These are phyloP conservation scores for Coemansia sp. DNA, from an alignment of 192 early-diverging fungal species.

Conservation along the genomic window DNA sequence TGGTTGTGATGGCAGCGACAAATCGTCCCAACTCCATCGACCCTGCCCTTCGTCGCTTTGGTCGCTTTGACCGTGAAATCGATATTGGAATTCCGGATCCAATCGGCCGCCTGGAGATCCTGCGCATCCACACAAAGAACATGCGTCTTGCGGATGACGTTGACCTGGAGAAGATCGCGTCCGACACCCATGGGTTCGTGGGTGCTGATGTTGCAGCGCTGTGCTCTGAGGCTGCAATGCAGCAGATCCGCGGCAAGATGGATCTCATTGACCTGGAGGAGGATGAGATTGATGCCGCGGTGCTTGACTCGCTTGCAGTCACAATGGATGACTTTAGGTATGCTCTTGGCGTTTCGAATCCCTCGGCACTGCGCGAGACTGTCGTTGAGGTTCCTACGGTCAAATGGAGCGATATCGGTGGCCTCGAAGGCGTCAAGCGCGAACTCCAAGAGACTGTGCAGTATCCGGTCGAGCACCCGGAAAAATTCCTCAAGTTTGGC, in stretches of 20 bases:
- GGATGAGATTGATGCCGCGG: constrained; percentile 96
- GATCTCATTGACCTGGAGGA: constrained; percentile 97
- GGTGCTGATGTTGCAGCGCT: constrained; percentile 96
- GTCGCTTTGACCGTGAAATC: constrained; percentile 98
- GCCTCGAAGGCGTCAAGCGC: constrained; percentile 95
- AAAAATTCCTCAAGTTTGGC: constrained; percentile 99
- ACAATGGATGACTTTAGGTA: constrained; percentile 98
- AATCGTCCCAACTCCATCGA: constrained; percentile 99
- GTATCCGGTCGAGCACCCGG: constrained; percentile 98
- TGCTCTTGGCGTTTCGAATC: constrained; percentile 91
- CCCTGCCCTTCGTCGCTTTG: constrained; percentile 96
- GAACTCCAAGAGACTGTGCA: constrained; percentile 99
- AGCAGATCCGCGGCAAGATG: constrained; percentile 99
- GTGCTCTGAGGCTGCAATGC: constrained; percentile 99
- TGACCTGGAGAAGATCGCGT: constrained; percentile 94
- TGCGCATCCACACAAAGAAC: constrained; percentile 99
- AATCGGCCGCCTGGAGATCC: constrained; percentile 95
- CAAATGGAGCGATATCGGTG: constrained; percentile 96
- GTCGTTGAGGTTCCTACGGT: constrained; percentile 95
- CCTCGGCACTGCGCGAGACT: constrained; percentile 97
- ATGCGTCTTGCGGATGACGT: constrained; percentile 98
- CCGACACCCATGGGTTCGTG: constrained; percentile 97
- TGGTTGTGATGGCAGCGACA: constrained; percentile 99
- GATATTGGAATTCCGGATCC: constrained; percentile 99
- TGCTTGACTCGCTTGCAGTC: constrained; percentile 92